Percentiles rank a stretch among this genome's conserved stretches.
Conservation (phyloP, 306 rosid genomes). For the Fragaria ananassa region DNA sequence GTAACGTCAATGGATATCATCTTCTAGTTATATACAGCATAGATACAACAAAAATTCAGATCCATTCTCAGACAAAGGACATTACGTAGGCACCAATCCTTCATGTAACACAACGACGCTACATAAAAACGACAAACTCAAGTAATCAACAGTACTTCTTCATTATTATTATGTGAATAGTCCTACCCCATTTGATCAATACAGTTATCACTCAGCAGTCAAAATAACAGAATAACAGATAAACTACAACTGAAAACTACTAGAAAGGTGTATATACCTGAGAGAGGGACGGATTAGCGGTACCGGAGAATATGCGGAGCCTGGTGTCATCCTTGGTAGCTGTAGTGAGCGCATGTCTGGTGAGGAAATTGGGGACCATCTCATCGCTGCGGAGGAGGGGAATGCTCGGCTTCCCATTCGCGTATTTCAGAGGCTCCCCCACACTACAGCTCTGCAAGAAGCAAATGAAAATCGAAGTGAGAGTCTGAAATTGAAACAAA, state of each 20-base stretch:
- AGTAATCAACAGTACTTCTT: background rate
- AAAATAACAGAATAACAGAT: too few relatives aligned
- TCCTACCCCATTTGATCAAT: too few relatives aligned
- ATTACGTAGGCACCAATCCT: background rate
- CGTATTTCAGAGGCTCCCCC: constrained; percentile 45
- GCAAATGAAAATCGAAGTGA: background rate
- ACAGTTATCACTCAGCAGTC: too few relatives aligned
- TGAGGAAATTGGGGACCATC: constrained; percentile 37
- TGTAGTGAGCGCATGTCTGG: constrained; percentile 36
- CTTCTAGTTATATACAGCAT: background rate
- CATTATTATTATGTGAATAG: background rate
- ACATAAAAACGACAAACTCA: background rate
- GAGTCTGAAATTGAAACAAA: too few relatives aligned
- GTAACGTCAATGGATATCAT: background rate
- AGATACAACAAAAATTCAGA: background rate
- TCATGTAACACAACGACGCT: background rate
- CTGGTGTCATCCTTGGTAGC: constrained; percentile 49
- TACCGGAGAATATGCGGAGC: constrained; percentile 79
- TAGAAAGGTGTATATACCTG: constrained; percentile 43
- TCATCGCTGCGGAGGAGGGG: constrained; percentile 18
- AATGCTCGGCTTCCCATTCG: constrained; percentile 51
- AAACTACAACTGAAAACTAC: too few relatives aligned
- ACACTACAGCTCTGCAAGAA: constrained; percentile 41
- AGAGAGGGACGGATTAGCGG: constrained; percentile 76
- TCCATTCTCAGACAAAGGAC: background rate